These are phyloP conservation scores for Oxyria digyna DNA, from an alignment of 148 eudicot genomes.

Conservation along the genomic window DNA sequence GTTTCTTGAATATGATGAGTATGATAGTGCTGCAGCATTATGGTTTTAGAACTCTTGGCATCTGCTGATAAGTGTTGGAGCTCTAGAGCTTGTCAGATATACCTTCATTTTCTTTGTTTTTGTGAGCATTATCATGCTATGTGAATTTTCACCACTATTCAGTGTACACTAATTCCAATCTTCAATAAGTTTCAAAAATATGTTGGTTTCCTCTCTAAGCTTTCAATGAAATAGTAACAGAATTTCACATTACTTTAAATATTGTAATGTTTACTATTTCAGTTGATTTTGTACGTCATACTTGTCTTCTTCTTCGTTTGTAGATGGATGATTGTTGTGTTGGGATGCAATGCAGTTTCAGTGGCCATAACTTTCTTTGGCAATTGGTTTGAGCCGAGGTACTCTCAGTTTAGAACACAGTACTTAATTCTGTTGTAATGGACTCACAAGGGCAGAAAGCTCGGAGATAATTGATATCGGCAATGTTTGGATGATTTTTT, in stretches of 20 bases:
- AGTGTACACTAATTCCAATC: constrained; percentile 1
- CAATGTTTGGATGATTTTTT: not conserved
- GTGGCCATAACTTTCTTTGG: constrained; percentile 2
- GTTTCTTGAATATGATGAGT: not conserved
- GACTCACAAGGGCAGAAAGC: not conserved
- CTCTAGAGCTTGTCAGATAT: not conserved
- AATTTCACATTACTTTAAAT: not conserved
- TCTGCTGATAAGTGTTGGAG: not conserved
- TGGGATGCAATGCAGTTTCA: constrained; percentile 4
- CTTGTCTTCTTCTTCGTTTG: not conserved
- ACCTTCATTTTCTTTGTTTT: not conserved
- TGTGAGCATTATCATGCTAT: not conserved
- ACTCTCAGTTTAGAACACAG: not conserved
- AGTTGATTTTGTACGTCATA: not conserved
- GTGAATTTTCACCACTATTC: not conserved
- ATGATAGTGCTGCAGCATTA: constrained; percentile 1
- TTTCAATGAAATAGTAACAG: not conserved
- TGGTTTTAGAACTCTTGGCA: not conserved
- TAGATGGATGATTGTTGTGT: constrained; percentile 8
- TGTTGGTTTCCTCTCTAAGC: not conserved
- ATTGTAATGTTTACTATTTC: not conserved
- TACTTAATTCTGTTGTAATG: not conserved
- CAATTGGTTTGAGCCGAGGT: constrained; percentile 3
- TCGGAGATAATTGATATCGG: not conserved
- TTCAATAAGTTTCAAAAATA: not conserved